Conservation (phyloP, 768 basidiomycete species). For the Tylopilus felleus region DNA sequence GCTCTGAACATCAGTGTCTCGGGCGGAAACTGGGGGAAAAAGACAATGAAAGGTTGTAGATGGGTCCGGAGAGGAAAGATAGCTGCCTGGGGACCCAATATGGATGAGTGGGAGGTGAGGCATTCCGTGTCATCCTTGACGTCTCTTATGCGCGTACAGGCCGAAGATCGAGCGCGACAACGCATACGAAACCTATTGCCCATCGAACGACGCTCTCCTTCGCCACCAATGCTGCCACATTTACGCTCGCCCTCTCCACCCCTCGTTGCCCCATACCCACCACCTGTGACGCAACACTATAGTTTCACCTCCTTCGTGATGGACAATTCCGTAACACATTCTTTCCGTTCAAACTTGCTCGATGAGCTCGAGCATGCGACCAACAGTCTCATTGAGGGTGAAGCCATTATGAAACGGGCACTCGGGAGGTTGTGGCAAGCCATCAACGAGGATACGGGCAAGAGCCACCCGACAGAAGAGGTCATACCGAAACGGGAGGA, state of each 20-base stretch:
- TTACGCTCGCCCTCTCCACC: constrained; percentile 78
- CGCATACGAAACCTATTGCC: constrained; percentile 69
- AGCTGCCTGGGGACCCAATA: constrained; percentile 76
- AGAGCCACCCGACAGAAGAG: constrained; percentile 31
- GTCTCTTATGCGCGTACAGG: constrained; percentile 38
- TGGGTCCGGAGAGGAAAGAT: constrained; percentile 85
- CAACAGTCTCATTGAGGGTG: constrained; percentile 81
- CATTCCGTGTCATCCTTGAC: constrained; percentile 3
- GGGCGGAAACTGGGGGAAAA: constrained; percentile 83
- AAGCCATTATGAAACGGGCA: constrained; percentile 67
- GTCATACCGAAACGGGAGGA: constrained; percentile 68
- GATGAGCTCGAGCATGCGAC: constrained; percentile 81
- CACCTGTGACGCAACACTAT: constrained; percentile 63
- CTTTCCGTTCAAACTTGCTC: constrained; percentile 74
- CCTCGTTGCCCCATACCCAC: constrained; percentile 69
- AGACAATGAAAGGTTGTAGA: constrained; percentile 67
- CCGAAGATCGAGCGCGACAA: constrained; percentile 81
- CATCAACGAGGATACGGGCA: constrained; percentile 66
- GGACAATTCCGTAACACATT: constrained; percentile 79
- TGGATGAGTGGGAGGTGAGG: constrained; percentile 81
- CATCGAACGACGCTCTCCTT: constrained; percentile 57
- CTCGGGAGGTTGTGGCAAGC: constrained; percentile 80
- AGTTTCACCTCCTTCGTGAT: constrained; percentile 82
- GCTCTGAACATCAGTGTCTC: constrained; percentile 47
- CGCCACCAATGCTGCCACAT: constrained; percentile 72